Conservation (phyloP, 495 filamentous ascomycete species). For the Talaromyces liani region DNA sequence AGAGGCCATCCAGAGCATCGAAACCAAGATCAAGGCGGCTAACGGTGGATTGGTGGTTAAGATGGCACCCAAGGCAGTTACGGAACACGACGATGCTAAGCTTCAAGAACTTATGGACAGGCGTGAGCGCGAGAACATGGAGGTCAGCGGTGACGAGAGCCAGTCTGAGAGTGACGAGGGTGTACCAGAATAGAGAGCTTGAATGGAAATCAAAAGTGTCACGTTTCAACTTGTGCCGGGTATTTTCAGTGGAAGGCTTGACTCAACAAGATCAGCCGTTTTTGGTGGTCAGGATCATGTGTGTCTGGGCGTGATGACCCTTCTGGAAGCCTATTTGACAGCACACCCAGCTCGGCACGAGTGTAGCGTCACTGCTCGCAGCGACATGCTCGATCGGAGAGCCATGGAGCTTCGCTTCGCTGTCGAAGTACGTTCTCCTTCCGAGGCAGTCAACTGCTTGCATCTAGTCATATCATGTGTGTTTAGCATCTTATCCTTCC, state of each 20-base stretch:
- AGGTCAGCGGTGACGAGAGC: conserved; percentile 94
- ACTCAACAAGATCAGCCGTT: not conserved
- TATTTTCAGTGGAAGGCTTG: not conserved
- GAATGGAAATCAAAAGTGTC: not conserved
- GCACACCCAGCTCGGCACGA: not conserved
- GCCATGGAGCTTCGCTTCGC: not conserved
- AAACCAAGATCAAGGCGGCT: conserved; percentile 60
- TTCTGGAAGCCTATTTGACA: too few species aligned
- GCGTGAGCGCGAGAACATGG: conserved; percentile 93
- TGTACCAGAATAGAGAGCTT: conserved; percentile 30
- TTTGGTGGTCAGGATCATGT: not conserved
- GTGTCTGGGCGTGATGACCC: not conserved
- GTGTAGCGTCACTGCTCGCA: not conserved
- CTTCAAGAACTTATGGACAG: conserved; percentile 98
- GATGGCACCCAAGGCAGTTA: conserved; percentile 99
- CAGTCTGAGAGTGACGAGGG: conserved; percentile 86
- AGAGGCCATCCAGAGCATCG: conserved; percentile 79
- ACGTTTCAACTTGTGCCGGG: conserved; percentile 2
- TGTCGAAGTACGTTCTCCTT: not conserved
- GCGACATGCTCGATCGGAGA: not conserved
- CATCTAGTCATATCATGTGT: not conserved
- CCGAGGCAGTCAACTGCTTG: not conserved
- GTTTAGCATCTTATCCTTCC: not conserved
- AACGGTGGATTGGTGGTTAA: conserved; percentile 77
- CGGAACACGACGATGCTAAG: conserved; percentile 95